Conservation (phyloP, 2,329 filamentous ascomycete species). For the Magnaporthales sp. region DNA sequence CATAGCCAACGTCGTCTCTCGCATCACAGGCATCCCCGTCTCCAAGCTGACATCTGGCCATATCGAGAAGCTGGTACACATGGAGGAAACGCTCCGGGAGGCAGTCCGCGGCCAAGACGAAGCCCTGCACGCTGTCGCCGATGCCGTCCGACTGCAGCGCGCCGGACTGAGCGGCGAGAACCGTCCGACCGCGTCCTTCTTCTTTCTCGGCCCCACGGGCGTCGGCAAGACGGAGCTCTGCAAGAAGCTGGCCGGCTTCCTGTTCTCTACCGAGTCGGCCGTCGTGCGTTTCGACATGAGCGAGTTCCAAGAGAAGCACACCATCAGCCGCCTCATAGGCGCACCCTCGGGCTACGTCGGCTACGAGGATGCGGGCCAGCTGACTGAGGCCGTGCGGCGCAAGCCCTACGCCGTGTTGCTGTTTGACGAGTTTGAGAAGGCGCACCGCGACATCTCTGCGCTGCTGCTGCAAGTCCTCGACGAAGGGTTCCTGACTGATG, state of each 20-base stretch:
- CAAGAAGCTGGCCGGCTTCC: conserved; percentile 87
- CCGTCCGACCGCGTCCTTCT: conserved; percentile 85
- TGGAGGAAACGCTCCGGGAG: conserved; percentile 82
- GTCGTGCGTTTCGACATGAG: conserved; percentile 96
- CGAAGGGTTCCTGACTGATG: conserved; percentile 90
- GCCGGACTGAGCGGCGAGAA: conserved; percentile 90
- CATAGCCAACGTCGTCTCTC: conserved; percentile 84
- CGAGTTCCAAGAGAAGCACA: conserved; percentile 97
- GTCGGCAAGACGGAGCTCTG: conserved; percentile 96
- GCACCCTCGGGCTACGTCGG: conserved; percentile 91
- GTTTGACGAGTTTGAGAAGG: conserved; percentile 97
- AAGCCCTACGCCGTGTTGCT: conserved; percentile 93
- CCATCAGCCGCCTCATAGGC: conserved; percentile 85
- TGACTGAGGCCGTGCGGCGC: conserved; percentile 88
- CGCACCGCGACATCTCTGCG: conserved; percentile 88
- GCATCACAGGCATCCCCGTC: conserved; percentile 87
- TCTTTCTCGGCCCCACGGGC: conserved; percentile 94
- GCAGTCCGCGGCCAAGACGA: conserved; percentile 91
- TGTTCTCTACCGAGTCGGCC: conserved; percentile 86
- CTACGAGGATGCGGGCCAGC: conserved; percentile 91
- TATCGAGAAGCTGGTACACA: conserved; percentile 87
- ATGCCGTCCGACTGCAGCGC: conserved; percentile 88
- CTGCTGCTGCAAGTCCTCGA: conserved; percentile 90
- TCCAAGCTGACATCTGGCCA: conserved; percentile 89
- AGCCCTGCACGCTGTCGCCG: conserved; percentile 79